Conservation (phyloP, 2,329 filamentous ascomycete species). For the Plenodomus biglobosus region DNA sequence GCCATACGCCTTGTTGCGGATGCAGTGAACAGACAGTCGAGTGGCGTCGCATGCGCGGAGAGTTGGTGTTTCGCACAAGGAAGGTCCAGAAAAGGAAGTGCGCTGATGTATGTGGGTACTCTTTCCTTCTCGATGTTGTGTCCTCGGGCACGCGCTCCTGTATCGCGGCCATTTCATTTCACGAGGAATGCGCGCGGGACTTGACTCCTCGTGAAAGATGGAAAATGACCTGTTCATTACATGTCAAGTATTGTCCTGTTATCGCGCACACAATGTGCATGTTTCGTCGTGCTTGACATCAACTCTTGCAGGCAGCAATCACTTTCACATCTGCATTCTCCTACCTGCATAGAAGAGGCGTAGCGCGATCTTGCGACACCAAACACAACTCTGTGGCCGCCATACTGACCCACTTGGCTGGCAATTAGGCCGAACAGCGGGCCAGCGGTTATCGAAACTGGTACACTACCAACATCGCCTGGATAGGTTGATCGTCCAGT, state of each 20-base stretch:
- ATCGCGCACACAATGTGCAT: too few relatives aligned
- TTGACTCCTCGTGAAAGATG: not conserved
- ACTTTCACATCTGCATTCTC: too few relatives aligned
- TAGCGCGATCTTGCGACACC: slow-evolving; percentile 17
- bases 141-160: slow-evolving; percentile 23
- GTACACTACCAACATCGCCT: slow-evolving; percentile 18
- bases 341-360: slow-evolving; percentile 19
- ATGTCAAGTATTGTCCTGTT: too few relatives aligned
- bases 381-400: slow-evolving; percentile 4
- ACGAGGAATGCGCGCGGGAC: slow-evolving; percentile 9
- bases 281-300: too few relatives aligned
- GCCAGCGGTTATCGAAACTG: slow-evolving; percentile 21
- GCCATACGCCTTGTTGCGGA: slow-evolving; percentile 8
- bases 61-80: slow-evolving; percentile 2
- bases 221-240: too few relatives aligned
- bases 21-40: slow-evolving; percentile 10
- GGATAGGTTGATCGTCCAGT: slow-evolving; percentile 14
- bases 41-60: slow-evolving; percentile 24
- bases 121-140: slow-evolving; percentile 19
- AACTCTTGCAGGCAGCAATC: too few relatives aligned
- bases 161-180: slow-evolving; percentile 10
- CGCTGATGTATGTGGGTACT: slow-evolving; percentile 40
- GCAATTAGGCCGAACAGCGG: slow-evolving; percentile 26
- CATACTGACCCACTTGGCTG: slow-evolving; percentile 19
- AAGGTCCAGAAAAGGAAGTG: slow-evolving; percentile 21